These are phyloP conservation scores for Russula sp. DNA, from an alignment of 768 basidiomycete species.

Conservation along the genomic window DNA sequence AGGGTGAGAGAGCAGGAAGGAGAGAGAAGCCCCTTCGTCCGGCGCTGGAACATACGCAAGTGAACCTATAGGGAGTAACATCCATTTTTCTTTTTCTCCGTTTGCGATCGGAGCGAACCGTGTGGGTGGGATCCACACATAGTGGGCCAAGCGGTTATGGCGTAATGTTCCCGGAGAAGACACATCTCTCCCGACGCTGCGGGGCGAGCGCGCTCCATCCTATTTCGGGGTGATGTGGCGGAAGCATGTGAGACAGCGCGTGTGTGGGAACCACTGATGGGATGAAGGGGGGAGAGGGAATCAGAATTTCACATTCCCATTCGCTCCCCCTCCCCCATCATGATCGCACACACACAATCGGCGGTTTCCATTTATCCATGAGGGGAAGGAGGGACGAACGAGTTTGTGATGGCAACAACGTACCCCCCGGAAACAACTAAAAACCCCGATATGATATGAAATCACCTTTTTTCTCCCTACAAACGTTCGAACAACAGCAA, in stretches of 20 bases:
- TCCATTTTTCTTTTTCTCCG: not conserved
- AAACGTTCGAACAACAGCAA: not conserved
- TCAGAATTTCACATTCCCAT: not conserved
- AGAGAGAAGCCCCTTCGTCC: not conserved
- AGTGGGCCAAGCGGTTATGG: not conserved
- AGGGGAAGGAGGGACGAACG: not conserved
- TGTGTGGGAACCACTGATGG: slow-evolving; percentile 11
- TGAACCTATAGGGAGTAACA: not conserved
- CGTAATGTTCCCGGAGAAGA: slow-evolving; percentile 21
- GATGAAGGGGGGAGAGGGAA: not conserved
- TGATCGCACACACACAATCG: not conserved
- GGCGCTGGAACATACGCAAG: not conserved
- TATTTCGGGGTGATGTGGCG: not conserved
- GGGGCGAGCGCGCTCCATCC: not conserved
- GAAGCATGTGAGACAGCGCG: not conserved
- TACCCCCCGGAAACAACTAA: not conserved
- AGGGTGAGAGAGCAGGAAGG: not conserved
- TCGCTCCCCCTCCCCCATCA: not conserved
- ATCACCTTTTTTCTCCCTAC: not conserved
- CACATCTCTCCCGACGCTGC: slow-evolving; percentile 18
- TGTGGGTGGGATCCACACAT: slow-evolving; percentile 11
- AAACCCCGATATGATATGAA: not conserved
- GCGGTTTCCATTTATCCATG: slow-evolving; percentile 4
- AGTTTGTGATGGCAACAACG: slow-evolving; percentile 17
- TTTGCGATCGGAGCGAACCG: slow-evolving; percentile 7